Conservation (phyloP, 2,329 filamentous ascomycete species). For the Claviceps spartinae region DNA sequence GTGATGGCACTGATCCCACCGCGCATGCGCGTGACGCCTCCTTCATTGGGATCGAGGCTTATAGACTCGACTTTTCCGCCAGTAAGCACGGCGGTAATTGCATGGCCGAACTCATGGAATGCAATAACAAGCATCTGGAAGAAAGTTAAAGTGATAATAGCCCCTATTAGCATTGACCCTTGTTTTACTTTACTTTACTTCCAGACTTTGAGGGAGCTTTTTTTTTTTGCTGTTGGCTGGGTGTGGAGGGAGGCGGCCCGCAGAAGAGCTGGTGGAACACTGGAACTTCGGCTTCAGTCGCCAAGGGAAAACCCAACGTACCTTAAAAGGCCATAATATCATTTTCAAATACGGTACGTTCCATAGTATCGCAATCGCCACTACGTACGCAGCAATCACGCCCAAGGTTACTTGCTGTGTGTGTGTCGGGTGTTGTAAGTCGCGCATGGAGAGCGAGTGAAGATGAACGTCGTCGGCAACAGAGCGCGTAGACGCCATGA, state of each 20-base stretch:
- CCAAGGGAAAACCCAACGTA: constrained; percentile 15
- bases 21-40: constrained; percentile 65
- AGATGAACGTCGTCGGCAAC: constrained; percentile 6
- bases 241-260: neutral
- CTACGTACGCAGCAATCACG: constrained; percentile 57
- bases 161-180: neutral
- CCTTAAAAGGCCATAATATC: constrained; percentile 71
- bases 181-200: too few species aligned
- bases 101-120: constrained; percentile 70
- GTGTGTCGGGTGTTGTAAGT: constrained; percentile 44
- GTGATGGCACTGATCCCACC: constrained; percentile 59
- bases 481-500: neutral
- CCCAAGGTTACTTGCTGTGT: constrained; percentile 60
- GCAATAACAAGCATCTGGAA: constrained; percentile 66
- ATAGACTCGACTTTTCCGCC: constrained; percentile 64
- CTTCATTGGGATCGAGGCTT: constrained; percentile 62
- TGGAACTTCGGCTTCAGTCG: neutral
- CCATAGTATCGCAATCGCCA: constrained; percentile 64
- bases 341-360: constrained; percentile 65
- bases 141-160: too few species aligned
- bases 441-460: constrained; percentile 30
- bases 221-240: neutral
- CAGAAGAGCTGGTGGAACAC: neutral
- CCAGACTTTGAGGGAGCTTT: too few species aligned
- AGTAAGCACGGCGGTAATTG: constrained; percentile 57